Evolutionary conservation across 257 asterid genomes (phyloP), one percentile per base, ranked within the genome.

Genomic region (Solanum appendiculatum): DNA sequence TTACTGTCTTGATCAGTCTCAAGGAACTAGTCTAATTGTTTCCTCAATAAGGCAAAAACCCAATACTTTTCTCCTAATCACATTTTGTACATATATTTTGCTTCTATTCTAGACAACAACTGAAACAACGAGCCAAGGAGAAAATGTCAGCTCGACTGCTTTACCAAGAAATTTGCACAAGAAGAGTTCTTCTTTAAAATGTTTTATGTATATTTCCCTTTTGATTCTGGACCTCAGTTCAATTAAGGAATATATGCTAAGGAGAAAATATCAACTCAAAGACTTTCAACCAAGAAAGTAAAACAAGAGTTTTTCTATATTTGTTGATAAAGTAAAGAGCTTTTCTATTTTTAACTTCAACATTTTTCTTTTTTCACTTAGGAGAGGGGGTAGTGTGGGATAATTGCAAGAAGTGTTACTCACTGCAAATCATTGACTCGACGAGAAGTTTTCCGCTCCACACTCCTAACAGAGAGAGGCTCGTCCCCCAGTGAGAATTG

Each of bases 341-440:
- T 16, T 46, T 46, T 80, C 84, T 44, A 78, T 14, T 42, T 12
- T 25, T 15, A 44, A 78, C 64, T 44, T 78, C 39, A 42, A 78
- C 7, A 9, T 2, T 0, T 8, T 27, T 9, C 40, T 27, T 27
- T 78, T 78, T 78, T 8, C 64, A 25, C 60, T 42, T 42, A 25
- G 54, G 14, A 39, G 34, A n/a, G 58, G 80, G 34, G 31, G 11
- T 34, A 20, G 16, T 5, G 46, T 69, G 29, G 18, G 29, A 21
- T 21, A 36, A 34, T 78, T 37, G 21, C 20, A 85, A 85, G 37
- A 68, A 74, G 73, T 44, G 70, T 29, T 33, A 93, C 98, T 93
- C 92, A 96, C 99, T 95, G 98, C 93, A 95, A 93, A 87, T 95
- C 98, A 86, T 95, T 95, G 34, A 87, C 94, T 31, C 98, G 92